These are phyloP conservation scores for Chalaropsis thielavioides DNA, from an alignment of 2,329 filamentous ascomycete genomes.

Conservation along the genomic window DNA sequence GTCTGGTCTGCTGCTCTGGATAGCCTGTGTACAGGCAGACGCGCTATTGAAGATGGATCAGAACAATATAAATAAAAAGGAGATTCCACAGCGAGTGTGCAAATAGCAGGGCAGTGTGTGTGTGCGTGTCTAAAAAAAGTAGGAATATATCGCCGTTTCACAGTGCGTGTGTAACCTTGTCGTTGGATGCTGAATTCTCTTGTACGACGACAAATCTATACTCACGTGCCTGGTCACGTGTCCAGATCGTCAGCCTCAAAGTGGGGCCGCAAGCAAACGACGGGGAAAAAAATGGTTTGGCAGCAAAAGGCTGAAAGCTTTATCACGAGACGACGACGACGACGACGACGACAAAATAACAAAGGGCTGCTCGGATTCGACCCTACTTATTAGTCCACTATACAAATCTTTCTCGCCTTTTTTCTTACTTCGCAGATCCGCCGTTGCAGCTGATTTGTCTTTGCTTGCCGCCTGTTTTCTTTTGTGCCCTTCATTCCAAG, in stretches of 20 bases:
- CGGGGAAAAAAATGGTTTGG: slow-evolving; percentile 4
- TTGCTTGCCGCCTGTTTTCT: not conserved
- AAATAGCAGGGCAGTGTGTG: too few relatives aligned
- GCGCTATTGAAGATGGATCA: too few relatives aligned
- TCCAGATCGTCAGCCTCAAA: not conserved
- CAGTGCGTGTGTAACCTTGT: not conserved
- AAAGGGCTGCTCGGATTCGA: too few relatives aligned
- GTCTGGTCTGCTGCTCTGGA: not conserved
- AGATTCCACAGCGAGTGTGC: not conserved
- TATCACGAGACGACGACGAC: slow-evolving; percentile 1
- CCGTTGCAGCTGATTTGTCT: not conserved
- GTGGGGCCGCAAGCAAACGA: not conserved
- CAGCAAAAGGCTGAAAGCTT: not conserved
- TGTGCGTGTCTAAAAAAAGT: too few relatives aligned
- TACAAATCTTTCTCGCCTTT: slow-evolving; percentile 11
- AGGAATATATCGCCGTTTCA: too few relatives aligned
- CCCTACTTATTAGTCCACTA: too few relatives aligned
- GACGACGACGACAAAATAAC: not conserved
- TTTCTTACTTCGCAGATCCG: not conserved
- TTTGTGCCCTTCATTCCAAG: not conserved
- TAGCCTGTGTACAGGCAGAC: not conserved
- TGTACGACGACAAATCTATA: fast-evolving
- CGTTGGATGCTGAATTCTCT: not conserved
- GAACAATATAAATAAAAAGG: not conserved
- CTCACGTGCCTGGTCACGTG: not conserved